Evolutionary conservation across 2,329 filamentous ascomycete species (phyloP), one percentile per base, ranked within the genome.

Genomic region (Colletotrichum orchidophilum): DNA sequence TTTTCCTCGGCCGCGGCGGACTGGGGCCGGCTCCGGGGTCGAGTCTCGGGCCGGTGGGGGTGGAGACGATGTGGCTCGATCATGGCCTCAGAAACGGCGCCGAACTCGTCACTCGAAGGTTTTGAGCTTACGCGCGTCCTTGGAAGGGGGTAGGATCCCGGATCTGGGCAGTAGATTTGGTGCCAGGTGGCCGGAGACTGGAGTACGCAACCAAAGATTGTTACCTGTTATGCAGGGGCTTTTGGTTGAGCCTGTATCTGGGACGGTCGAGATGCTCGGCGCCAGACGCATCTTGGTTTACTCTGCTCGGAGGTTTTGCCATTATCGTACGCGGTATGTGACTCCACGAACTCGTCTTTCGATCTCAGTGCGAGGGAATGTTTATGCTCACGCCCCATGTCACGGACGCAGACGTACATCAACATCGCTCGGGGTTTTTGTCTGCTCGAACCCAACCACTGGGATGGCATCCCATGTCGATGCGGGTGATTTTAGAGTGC

Each of bases 11-110:
- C 57, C 52, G 52, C 68, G 64, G 35, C 52, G 50, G 27, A 57
- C 18, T 49, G 50, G 35, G 21, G 21, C 31, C 42, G 64, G 64
- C 57, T 33, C 53, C 68, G 63, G 52, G 24, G 33, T 35, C n/a
- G 8, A 9, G 13, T 39, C 24, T 31, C 64, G 68, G 68, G 58
- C 59, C 39, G 53, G 64, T 71, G 68, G 68, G 68, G 58, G 68
- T 54, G 64, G 68, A 2, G 11, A 13, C 42, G 12, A 24, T 18
- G 31, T 71, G 68, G 63, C 68, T 68, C 52, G 68, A 62, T 71
- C 29, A 39, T 67, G 63, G 58, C 21, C 46, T 63, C 58, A 68
- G 57, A 63, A 46, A 35, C 66, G 66, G 62, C 57, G 68, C 68
- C 68, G 68, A 39, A 62, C 57, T 67, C 57, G 63, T 63, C 63